Evolutionary conservation across 2,329 filamentous ascomycete genomes (phyloP), one percentile per base, ranked within the genome.

Genomic region (Aphanoascus verrucosus): DNA sequence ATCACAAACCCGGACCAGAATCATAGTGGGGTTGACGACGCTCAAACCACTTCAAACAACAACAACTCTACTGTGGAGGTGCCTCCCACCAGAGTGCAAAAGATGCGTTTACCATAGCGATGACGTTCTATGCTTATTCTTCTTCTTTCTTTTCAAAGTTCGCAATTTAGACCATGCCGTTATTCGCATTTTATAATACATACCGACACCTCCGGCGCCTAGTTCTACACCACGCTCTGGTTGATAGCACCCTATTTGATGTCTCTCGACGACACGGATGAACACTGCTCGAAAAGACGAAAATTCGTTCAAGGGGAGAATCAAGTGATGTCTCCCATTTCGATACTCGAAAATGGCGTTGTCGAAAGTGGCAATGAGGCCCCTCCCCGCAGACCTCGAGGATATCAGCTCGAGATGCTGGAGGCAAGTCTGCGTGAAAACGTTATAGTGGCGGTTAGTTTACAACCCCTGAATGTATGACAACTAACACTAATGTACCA

Each of bases 371-470:
- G 1, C 11, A 9, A 45, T 15, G 12, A 34, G 32, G 17, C 17
- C 3, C 37, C 28, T 37, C 52, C 17, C 28, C 35, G 56, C 11
- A 57, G 60, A 32, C 61, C 70, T 1, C 66, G 85, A 45, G 79
- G 77, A 1, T 91, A 90, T 61, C 86, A 91, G 67, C 63, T 79
- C 17, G 86, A 90, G 68, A 89, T 91, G 86, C 74, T 86, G 51
- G 76, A 84, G 55, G 77, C 79, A 62, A 88, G 84, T 61, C 71
- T 86, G 61, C 75, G 77, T 56, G 71, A 76, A 45, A 90, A 89
- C 64, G 79, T 84, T 32, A 87, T 90, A 59, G 80, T 88, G 51
- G 80, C 80, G 23, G 84, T 87, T 71, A 59, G 67, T 60, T 40
- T n/a, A n/a, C 37, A 19, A 5, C 20, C 35, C 20, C 32, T 32